Evolutionary conservation across 805 yeast species (phyloP), one percentile per base, ranked within the genome.

Genomic region (Tetrapisispora arboricola): DNA sequence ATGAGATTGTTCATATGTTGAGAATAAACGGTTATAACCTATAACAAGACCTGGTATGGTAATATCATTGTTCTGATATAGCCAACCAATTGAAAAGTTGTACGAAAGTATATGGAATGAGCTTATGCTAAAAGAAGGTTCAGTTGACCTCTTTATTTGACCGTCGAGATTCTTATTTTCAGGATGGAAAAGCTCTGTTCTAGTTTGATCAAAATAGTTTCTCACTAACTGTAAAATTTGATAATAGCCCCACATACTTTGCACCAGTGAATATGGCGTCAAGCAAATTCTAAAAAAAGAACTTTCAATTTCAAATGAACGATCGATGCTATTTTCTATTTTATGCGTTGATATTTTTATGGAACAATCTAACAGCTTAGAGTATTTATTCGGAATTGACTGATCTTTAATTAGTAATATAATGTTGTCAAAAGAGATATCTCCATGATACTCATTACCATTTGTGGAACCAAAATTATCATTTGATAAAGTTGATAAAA

Each of bases 41-140:
- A 77, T 45, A 29, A 83, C 78, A n/a, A 85, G 53, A 10, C 96
- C 96, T 0, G 86, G 86, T 18, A 68, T 69, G 2, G 53, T 45
- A 1, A 57, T 54, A 5, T 57, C 58, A 6, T 53, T 51, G 13
- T 53, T 55, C n/a, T 73, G 78, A 54, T 81, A 82, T 4, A 82
- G 55, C 87, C 95, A 85, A 0, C 95, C 94, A 26, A 82, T 44
- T 46, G 94, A 82, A 44, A 83, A 67, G 47, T 80, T 74, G 48
- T 78, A 72, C 0, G 85, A 73, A 6, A 78, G 55, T 19, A 81
- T 66, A 36, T 75, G 81, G 24, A 81, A 62, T 0, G 84, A 67
- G 36, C 68, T 70, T 45, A 69, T 65, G n/a, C 59, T 58, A 36
- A 50, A 25, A 2, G 50, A 40, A 2, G 29, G 27, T 9, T 49